Conservation (phyloP, 495 filamentous ascomycete genomes). For the Xylaria telfairii region DNA sequence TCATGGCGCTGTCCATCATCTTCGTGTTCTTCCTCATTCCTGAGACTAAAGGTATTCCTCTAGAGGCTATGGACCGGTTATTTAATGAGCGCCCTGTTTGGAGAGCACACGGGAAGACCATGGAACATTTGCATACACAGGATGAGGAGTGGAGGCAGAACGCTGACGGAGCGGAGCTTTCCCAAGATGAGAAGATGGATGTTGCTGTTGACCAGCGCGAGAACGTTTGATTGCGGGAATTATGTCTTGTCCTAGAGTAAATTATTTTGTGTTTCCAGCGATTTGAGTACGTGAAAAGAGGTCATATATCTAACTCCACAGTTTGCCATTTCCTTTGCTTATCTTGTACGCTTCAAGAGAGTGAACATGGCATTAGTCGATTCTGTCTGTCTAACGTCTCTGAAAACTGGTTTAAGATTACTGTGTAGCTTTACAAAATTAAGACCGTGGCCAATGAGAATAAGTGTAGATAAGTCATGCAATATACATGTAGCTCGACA, state of each 20-base stretch:
- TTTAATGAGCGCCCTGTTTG: slow-evolving; percentile 63
- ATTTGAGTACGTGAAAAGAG: not conserved
- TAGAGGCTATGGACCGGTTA: slow-evolving; percentile 63
- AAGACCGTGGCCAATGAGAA: not conserved
- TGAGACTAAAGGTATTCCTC: slow-evolving; percentile 58
- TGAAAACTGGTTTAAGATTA: not conserved
- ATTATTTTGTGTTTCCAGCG: not conserved
- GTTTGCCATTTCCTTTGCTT: not conserved
- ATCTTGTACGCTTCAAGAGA: not conserved
- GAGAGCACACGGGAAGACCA: slow-evolving; percentile 58
- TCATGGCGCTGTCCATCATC: slow-evolving; percentile 70
- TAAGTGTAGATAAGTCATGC: not conserved
- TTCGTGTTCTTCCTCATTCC: slow-evolving; percentile 64
- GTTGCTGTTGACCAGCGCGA: slow-evolving; percentile 37
- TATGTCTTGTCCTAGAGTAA: not conserved
- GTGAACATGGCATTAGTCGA: not conserved
- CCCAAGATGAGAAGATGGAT: slow-evolving; percentile 28
- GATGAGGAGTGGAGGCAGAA: slow-evolving; percentile 62
- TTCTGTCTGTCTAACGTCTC: not conserved
- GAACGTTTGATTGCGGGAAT: slow-evolving; percentile 28
- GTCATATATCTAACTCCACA: not conserved
- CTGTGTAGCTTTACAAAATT: not conserved
- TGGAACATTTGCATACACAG: slow-evolving; percentile 54
- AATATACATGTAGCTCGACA: not conserved
- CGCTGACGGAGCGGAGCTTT: slow-evolving; percentile 43